Evolutionary conservation across 192 early-diverging fungal genomes (phyloP), one percentile per base, ranked within the genome.

Genomic region (Borealophlyctis nickersoniae): DNA sequence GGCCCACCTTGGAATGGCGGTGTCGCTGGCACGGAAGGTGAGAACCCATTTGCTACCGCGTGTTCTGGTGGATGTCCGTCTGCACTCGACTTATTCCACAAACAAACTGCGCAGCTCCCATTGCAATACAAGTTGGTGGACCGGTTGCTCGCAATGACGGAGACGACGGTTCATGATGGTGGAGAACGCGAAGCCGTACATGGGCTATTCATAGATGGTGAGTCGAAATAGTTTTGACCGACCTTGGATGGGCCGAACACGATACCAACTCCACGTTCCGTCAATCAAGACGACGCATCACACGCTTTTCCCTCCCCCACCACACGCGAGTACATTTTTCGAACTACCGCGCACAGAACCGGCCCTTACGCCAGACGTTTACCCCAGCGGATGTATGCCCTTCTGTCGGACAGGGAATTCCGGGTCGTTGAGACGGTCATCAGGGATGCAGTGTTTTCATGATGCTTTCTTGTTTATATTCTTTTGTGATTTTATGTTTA

Each of bases 111-210:
- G n/a, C 67, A 76, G 83, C 76, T 88, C 31, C 88, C 88, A 29
- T 72, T 71, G 33, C 88, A 88, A 54, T 72, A 81, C 53, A 59
- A 69, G 13, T 58, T 87, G 2, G 84, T 89, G 1, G 77, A 84
- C 33, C 65, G 76, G 32, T 59, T 89, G 29, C 7, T 89, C 36
- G 62, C 70, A 1, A 48, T 53, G 14, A 29, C 70, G 14, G 74
- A 86, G 29, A 62, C 77, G 3, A 33, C 60, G 4, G 73, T 82
- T 26, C 36, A 63, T 29, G 80, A 81, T 58, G 83, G 9, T 7
- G 39, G 49, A 39, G 65, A 66, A 3, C n/a, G 57, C 19, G 63
- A 65, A 49, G 31, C 80, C 5, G 52, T 36, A 24, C 51, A 26
- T 58, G 23, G 39, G 49, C 0, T 53, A 31, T 31, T 63, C 49